phyloP scores from a whole-genome alignment of 192 early-diverging fungal genomes.

The Pilaira anomala region DNA sequence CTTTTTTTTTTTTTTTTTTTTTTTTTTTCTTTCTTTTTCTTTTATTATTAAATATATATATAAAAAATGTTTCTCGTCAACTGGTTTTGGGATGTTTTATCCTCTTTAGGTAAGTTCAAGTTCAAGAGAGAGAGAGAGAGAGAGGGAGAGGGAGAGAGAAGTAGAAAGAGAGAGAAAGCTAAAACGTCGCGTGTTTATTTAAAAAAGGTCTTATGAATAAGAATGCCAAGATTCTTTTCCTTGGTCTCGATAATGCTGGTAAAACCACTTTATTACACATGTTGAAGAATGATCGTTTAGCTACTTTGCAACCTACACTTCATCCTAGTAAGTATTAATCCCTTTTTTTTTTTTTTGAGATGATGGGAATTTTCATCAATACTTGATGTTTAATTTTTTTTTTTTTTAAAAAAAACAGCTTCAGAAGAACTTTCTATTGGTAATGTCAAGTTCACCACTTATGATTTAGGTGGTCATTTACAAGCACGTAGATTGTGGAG shows the following conservation, averaged over 20 bases:
- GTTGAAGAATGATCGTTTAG: conserved; percentile 98
- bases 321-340: conserved; percentile 83
- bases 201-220: conserved; percentile 92
- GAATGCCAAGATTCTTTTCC: conserved; percentile 98
- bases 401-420: conserved; percentile 42
- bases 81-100: conserved; percentile 96
- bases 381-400: conserved; percentile 9
- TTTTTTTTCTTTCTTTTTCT: not conserved
- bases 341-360: not conserved
- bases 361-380: not conserved
- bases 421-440: conserved; percentile 97
- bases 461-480: conserved; percentile 95
- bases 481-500: conserved; percentile 98
- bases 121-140: conserved; percentile 11
- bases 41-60: not conserved
- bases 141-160: conserved; percentile 1
- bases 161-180: not conserved
- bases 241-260: conserved; percentile 89
- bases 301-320: conserved; percentile 90
- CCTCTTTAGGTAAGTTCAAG: conserved; percentile 73
- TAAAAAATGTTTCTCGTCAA: conserved; percentile 88
- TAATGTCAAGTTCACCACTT: conserved; percentile 96
- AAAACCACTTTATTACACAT: conserved; percentile 99
- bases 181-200: not conserved
- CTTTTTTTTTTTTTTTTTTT: conserved; percentile 1